Evolutionary conservation across 305 asterid genomes (phyloP).

Genomic region (Rubia tinctorum): DNA sequence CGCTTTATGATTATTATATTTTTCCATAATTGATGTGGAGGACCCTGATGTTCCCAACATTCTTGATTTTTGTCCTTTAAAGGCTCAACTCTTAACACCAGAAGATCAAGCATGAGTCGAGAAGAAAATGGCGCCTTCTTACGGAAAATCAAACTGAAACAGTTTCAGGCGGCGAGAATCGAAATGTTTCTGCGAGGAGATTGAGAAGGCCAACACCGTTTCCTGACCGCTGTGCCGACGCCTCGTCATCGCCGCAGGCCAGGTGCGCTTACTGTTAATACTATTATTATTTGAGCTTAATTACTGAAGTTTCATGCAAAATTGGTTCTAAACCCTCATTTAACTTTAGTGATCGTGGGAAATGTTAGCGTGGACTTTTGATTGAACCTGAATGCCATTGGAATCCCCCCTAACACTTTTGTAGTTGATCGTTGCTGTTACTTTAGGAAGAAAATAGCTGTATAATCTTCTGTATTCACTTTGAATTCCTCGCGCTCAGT

Average conservation of each 20-base stretch:
- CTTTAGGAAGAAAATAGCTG: background rate
- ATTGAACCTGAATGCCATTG: conserved; percentile 6
- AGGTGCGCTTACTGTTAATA: background rate
- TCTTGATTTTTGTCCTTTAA: background rate
- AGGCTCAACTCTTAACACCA: background rate
- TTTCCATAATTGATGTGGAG: background rate
- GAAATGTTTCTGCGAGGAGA: background rate
- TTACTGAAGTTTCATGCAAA: background rate
- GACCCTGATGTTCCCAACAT: background rate
- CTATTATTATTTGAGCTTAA: background rate
- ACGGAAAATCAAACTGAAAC: background rate
- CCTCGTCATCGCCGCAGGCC: background rate
- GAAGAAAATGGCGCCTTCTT: background rate
- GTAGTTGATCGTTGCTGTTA: background rate
- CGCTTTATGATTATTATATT: background rate
- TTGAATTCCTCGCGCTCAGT: background rate
- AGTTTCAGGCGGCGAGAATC: background rate
- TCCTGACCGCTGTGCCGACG: background rate
- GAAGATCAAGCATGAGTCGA: background rate
- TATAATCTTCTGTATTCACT: background rate
- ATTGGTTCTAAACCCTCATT: background rate
- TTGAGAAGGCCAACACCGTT: background rate
- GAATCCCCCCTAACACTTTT: background rate
- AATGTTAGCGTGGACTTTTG: background rate
- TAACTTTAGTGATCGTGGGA: background rate